Evolutionary conservation across 2,329 filamentous ascomycete species (phyloP).

Genomic region (Fusarium concolor): DNA sequence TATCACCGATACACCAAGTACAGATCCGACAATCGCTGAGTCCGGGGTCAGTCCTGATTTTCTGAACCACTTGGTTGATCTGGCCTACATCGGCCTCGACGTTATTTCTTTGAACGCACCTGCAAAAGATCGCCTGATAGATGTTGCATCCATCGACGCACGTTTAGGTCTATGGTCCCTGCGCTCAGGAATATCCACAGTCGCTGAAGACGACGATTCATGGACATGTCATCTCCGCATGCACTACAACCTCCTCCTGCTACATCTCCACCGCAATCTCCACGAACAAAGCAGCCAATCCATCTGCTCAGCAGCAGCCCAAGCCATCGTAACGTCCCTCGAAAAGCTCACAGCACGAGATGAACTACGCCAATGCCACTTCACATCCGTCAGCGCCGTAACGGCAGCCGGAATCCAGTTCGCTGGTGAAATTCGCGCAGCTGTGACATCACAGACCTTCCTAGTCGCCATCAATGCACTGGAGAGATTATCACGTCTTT

Average conservation of each 20-base stretch:
- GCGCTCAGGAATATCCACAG: conserved; percentile 41
- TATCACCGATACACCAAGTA: conserved; percentile 31
- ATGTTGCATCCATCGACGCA: conserved; percentile 38
- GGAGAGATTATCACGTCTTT: conserved; percentile 30
- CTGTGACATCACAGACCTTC: conserved; percentile 33
- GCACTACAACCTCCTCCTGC: conserved; percentile 42
- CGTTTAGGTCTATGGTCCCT: conserved; percentile 43
- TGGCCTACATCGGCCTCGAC: conserved; percentile 42
- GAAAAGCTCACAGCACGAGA: conserved; percentile 39
- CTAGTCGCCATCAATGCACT: conserved; percentile 40
- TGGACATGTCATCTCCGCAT: conserved; percentile 42
- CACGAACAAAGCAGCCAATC: conserved; percentile 35
- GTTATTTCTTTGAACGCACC: conserved; percentile 39
- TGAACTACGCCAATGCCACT: conserved; percentile 41
- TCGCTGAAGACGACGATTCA: conserved; percentile 37
- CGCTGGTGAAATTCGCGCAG: conserved; percentile 39
- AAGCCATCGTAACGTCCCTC: conserved; percentile 40
- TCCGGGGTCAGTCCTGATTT: conserved; percentile 31
- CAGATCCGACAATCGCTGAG: background rate
- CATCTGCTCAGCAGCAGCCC: conserved; percentile 42
- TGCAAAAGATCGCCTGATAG: conserved; percentile 28
- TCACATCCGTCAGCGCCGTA: conserved; percentile 42
- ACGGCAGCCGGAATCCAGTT: conserved; percentile 44
- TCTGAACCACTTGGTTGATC: conserved; percentile 40
- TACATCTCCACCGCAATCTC: conserved; percentile 42